Conservation (phyloP, 495 filamentous ascomycete genomes). For the Darksidea phi region DNA sequence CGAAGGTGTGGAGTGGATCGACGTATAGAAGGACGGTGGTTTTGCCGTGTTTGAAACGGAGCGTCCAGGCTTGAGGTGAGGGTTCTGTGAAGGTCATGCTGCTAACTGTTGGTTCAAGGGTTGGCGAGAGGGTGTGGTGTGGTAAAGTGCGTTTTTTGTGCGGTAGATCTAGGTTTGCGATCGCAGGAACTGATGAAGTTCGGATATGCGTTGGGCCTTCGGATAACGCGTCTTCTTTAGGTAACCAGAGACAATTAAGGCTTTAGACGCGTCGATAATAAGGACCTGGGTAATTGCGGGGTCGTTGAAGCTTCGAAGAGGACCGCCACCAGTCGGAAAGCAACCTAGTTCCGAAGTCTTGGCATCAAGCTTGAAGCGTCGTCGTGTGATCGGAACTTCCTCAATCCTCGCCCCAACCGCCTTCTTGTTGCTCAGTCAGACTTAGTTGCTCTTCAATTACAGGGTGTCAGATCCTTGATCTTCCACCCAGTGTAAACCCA, state of each 20-base stretch:
- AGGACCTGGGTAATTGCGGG: not conserved
- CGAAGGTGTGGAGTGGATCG: slow-evolving; percentile 59
- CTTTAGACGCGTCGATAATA: not conserved
- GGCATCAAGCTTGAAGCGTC: not conserved
- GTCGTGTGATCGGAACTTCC: slow-evolving; percentile 17
- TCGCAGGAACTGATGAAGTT: too few relatives aligned
- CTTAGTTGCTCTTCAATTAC: not conserved
- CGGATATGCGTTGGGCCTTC: too few relatives aligned
- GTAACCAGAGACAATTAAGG: too few relatives aligned
- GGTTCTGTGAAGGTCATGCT: slow-evolving; percentile 37
- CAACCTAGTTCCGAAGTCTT: slow-evolving; percentile 8
- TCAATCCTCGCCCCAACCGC: slow-evolving; percentile 35
- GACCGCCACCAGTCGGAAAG: slow-evolving; percentile 2
- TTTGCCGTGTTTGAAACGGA: slow-evolving; percentile 77
- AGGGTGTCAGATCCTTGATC: not conserved
- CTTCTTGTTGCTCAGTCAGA: not conserved
- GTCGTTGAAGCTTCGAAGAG: not conserved
- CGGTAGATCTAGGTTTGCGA: too few relatives aligned
- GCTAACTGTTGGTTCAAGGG: slow-evolving; percentile 20
- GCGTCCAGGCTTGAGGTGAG: slow-evolving; percentile 54
- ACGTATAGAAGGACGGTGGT: slow-evolving; percentile 74
- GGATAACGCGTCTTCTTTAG: not conserved
- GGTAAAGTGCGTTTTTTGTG: not conserved
- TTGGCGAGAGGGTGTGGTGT: not conserved
- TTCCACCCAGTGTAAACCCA: too few relatives aligned